Evolutionary conservation across 805 yeast genomes (phyloP).

Genomic region (Hanseniaspora nectarophila): DNA sequence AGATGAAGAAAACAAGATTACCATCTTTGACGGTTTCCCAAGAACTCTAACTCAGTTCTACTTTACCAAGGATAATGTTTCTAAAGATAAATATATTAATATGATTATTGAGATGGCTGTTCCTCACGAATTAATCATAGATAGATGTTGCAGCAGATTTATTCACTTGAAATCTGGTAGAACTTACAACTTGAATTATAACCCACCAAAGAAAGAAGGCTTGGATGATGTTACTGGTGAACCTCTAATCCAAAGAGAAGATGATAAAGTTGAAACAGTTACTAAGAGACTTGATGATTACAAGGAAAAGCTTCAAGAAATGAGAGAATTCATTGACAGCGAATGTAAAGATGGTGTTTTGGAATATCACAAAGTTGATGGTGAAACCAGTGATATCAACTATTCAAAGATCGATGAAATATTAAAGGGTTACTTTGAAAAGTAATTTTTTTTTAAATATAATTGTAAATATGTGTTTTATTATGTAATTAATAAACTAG

Average conservation of each 20-base stretch:
- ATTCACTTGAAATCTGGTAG: constrained; percentile 78
- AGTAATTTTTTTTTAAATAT: background rate
- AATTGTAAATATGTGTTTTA: background rate
- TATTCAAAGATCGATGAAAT: background rate
- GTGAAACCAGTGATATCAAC: constrained; percentile 11
- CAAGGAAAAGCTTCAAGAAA: constrained; percentile 46
- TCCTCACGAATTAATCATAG: constrained; percentile 69
- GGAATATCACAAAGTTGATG: constrained; percentile 7
- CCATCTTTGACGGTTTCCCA: constrained; percentile 83
- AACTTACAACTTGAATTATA: constrained; percentile 72
- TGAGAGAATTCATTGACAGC: constrained; percentile 33
- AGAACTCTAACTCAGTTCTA: constrained; percentile 65
- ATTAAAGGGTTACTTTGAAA: background rate
- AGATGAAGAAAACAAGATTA: constrained; percentile 24
- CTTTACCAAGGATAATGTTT: constrained; percentile 38
- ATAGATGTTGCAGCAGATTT: constrained; percentile 74
- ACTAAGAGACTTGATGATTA: constrained; percentile 54
- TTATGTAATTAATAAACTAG: no score
- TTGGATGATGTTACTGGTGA: constrained; percentile 86
- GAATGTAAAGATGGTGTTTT: background rate
- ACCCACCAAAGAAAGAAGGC: constrained; percentile 76
- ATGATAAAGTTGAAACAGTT: constrained; percentile 69
- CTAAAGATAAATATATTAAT: constrained; percentile 38
- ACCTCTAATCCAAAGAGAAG: constrained; percentile 63
- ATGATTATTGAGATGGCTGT: constrained; percentile 79